Conservation (phyloP, 2,329 filamentous ascomycete species). For the Colletotrichum simmondsii region DNA sequence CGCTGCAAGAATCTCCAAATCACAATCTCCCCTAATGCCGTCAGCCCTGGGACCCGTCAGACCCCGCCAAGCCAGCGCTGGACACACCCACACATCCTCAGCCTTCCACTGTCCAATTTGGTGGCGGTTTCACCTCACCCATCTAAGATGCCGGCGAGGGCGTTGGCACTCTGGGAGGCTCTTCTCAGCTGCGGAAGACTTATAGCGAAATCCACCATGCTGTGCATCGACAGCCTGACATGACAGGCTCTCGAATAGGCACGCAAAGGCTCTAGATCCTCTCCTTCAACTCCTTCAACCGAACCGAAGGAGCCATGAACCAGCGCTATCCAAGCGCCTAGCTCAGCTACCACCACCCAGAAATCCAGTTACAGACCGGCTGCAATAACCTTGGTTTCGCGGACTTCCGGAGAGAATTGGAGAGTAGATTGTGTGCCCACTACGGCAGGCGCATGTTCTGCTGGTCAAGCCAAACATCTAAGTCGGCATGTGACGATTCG, state of each 20-base stretch:
- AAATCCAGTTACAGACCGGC: background rate
- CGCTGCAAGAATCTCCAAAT: background rate
- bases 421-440: background rate
- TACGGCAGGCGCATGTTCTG: background rate
- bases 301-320: background rate
- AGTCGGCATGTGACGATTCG: background rate
- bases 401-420: background rate
- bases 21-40: background rate
- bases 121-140: constrained; percentile 4
- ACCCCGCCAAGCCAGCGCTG: background rate
- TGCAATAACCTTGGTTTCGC: background rate
- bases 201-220: background rate
- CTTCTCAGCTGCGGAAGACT: background rate
- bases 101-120: background rate
- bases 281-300: background rate
- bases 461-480: background rate
- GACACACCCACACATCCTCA: background rate
- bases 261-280: background rate
- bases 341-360: background rate
- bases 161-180: background rate
- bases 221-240: background rate
- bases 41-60: background rate
- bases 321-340: background rate
- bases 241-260: background rate
- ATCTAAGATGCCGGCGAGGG: background rate